Evolutionary conservation across 192 early-diverging fungal species (phyloP).

Genomic region (Entomortierella lignicola): DNA sequence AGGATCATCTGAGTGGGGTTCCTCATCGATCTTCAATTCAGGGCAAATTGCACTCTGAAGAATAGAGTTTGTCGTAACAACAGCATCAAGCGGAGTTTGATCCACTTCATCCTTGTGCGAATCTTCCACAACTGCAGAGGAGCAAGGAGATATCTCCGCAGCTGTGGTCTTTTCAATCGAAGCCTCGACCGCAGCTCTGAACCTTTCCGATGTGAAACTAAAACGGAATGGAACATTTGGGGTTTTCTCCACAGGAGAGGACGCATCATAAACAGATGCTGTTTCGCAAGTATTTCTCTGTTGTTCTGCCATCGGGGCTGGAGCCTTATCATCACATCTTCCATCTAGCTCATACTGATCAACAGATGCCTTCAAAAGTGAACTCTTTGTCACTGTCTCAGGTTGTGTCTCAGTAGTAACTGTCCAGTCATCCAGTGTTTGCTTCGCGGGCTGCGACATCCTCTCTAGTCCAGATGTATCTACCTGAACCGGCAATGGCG

Average conservation of each 20-base stretch:
- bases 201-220: conserved; percentile 46
- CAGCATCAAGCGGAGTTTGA: no score
- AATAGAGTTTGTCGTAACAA: no score
- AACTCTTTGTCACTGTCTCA: conserved; percentile 5
- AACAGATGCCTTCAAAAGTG: neutral
- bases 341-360: neutral
- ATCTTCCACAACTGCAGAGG: neutral
- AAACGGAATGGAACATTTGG: conserved; percentile 8
- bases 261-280: neutral
- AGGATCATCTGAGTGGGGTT: no score
- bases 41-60: no score
- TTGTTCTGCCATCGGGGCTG: neutral
- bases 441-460: neutral
- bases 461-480: neutral
- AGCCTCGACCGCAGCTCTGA: conserved; percentile 26
- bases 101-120: no score
- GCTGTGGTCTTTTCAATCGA: conserved; percentile 7
- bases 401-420: neutral
- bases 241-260: neutral
- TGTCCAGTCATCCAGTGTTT: conserved; percentile 12
- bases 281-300: neutral
- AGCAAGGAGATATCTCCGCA: neutral
- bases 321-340: neutral
- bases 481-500: neutral
- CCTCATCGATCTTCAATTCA: no score